Base-by-base conservation (phyloP, 1,284 basidiomycete species). In the Flammula alnicola region DNA sequence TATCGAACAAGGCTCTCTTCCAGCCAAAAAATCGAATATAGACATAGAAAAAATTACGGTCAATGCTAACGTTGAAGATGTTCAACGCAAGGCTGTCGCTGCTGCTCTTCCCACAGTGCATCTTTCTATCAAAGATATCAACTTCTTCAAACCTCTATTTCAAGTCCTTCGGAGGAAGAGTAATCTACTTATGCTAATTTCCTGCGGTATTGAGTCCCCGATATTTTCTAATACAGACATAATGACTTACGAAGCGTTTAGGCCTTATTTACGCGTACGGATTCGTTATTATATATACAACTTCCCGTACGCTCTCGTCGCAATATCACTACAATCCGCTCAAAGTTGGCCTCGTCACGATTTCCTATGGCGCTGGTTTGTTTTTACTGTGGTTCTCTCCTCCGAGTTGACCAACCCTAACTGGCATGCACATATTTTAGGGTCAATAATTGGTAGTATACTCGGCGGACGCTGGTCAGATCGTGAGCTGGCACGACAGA, bases 401-500 rank as follows among this genome's bases (percentile, higher is more conserved):
- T n/a, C 14, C n/a, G 11, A 39, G 38, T 12, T 33, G 10, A 10
- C 22, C 17, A 37, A 35, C 25, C 12, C 19, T 50, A 14, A 16
- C 16, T 39, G 12, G 37, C 23, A 38, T 10, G 31, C 31, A 32
- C 29, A 16, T 41, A n/a, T 26, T 6, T 30, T 46, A 49, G 47
- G 50, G 44, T 31, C 36, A 10, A 74, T 92, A 26, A 61, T 71
- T 1, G 93, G 93, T 3, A 88, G 84, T 51, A 56, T 93, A 6
- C 56, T 87, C 0, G 93, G 93, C 7, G 93, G 93, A 0, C 75
- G 84, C 7, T 91, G 83, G 72, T 91, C 87, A 1, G 93, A 95
- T 65, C 65, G 72, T 35, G 74, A 84, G 27, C 73, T 93, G 23
- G 63, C 66, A 3, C 72, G 74, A 38, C 67, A 88, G 44, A 87